Conservation (phyloP, 1,284 basidiomycete genomes). For the Crucibulum cyathiforme region DNA sequence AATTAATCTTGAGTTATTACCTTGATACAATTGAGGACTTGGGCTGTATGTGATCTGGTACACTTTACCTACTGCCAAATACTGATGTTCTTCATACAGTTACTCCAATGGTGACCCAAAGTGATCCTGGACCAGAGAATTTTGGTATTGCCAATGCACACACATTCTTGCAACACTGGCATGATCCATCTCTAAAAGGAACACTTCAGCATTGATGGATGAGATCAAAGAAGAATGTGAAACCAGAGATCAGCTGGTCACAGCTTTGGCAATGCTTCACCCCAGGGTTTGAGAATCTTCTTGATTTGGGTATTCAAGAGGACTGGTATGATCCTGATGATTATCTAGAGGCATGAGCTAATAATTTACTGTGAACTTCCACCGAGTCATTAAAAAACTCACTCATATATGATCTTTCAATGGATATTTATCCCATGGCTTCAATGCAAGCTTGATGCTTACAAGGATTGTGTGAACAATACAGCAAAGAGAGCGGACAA, state of each 20-base stretch:
- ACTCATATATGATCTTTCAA: slow-evolving; percentile 28
- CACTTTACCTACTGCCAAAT: too few species aligned
- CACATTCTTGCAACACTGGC: slow-evolving; percentile 25
- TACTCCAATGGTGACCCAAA: background rate
- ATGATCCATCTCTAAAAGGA: slow-evolving; percentile 30
- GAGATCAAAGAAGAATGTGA: too few species aligned
- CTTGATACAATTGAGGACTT: background rate
- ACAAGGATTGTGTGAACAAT: slow-evolving; percentile 22
- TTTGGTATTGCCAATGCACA: slow-evolving; percentile 41
- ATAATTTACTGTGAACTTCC: background rate
- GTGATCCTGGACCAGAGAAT: slow-evolving; percentile 11
- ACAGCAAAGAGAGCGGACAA: slow-evolving; percentile 23
- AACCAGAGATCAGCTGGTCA: slow-evolving; percentile 42
- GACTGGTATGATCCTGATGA: slow-evolving; percentile 37
- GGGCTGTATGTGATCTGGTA: background rate
- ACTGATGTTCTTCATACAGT: too few species aligned
- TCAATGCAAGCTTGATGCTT: slow-evolving; percentile 41
- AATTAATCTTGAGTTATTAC: too few species aligned
- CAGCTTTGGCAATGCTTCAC: slow-evolving; percentile 28
- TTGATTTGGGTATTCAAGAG: slow-evolving; percentile 36
- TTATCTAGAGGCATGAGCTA: slow-evolving; percentile 34
- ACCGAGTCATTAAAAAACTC: background rate
- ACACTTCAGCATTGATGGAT: slow-evolving; percentile 39
- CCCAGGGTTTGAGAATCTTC: slow-evolving; percentile 40
- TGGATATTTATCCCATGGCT: slow-evolving; percentile 46